phyloP scores from a whole-genome alignment of 306 rosid species.

The Acacia acuminata region DNA sequence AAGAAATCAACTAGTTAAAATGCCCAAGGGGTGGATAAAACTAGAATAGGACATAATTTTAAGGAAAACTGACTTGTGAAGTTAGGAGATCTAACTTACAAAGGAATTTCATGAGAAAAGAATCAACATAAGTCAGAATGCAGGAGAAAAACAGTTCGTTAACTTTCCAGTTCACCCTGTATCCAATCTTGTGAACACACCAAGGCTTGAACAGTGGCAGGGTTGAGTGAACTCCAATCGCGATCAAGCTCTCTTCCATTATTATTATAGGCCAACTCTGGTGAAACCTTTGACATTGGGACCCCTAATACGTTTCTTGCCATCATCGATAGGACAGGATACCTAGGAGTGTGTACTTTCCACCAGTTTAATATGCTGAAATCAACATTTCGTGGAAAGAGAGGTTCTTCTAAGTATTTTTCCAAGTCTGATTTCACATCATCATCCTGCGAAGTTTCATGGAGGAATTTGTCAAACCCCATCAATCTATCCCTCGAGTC shows the following conservation, averaged over 20 bases:
- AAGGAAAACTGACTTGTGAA: conserved; percentile 30
- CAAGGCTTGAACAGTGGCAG: conserved; percentile 80
- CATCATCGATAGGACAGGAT: conserved; percentile 94
- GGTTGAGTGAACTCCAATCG: conserved; percentile 74
- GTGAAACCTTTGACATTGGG: conserved; percentile 74
- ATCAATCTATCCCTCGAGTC: conserved; percentile 80
- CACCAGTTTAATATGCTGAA: conserved; percentile 91
- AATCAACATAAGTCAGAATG: conserved; percentile 43
- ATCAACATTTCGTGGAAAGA: conserved; percentile 82
- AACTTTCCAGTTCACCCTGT: conserved; percentile 86
- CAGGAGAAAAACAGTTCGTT: conserved; percentile 31
- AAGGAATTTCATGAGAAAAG: conserved; percentile 1
- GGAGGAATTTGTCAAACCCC: conserved; percentile 92
- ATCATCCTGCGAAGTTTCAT: conserved; percentile 80
- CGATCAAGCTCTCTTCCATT: conserved; percentile 68
- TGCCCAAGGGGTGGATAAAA: conserved; percentile 27
- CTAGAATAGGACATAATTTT: conserved; percentile 16
- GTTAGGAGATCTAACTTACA: conserved; percentile 43
- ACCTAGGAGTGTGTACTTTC: conserved; percentile 97
- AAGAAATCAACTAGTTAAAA: conserved; percentile 28
- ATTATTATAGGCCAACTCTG: conserved; percentile 58
- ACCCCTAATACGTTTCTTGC: conserved; percentile 88
- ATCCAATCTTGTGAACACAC: conserved; percentile 98
- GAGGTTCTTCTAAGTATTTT: conserved; percentile 94
- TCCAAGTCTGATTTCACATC: conserved; percentile 85